phyloP scores from a whole-genome alignment of 192 early-diverging fungal species.

The Entomortierella parvispora region DNA sequence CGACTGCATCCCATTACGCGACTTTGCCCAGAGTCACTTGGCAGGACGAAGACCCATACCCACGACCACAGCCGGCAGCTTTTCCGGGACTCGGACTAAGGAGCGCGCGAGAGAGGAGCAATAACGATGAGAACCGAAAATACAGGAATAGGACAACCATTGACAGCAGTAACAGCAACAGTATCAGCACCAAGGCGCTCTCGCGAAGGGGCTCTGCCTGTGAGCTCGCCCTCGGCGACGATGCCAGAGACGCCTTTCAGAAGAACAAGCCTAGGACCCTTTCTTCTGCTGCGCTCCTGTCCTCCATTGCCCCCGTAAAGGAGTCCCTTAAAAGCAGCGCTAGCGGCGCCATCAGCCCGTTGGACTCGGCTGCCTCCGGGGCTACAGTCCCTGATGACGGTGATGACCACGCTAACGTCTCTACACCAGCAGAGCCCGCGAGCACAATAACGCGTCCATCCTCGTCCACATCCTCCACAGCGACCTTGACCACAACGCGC shows the following conservation, averaged over 20 bases:
- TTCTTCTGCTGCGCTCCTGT: slow-evolving; percentile 27
- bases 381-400: too few relatives aligned
- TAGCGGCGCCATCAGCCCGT: too few relatives aligned
- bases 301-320: slow-evolving; percentile 19
- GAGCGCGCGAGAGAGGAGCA: background rate
- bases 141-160: background rate
- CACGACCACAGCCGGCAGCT: background rate
- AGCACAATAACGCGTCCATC: background rate
- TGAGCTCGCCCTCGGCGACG: slow-evolving; percentile 38
- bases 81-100: slow-evolving; percentile 13
- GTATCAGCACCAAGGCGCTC: background rate
- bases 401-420: too few relatives aligned
- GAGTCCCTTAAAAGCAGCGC: slow-evolving; percentile 8
- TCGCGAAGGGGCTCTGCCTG: slow-evolving; percentile 23
- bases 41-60: background rate
- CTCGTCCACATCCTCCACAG: background rate
- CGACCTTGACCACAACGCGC: slow-evolving; percentile 21
- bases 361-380: too few relatives aligned
- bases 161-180: background rate
- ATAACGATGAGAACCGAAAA: background rate
- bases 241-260: slow-evolving; percentile 31
- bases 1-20: slow-evolving; percentile 30
- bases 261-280: slow-evolving; percentile 43
- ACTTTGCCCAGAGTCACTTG: slow-evolving; percentile 26
- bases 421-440: background rate